Base-by-base conservation (phyloP, 2,329 filamentous ascomycete species). In the Ceratocystis huliohia region DNA sequence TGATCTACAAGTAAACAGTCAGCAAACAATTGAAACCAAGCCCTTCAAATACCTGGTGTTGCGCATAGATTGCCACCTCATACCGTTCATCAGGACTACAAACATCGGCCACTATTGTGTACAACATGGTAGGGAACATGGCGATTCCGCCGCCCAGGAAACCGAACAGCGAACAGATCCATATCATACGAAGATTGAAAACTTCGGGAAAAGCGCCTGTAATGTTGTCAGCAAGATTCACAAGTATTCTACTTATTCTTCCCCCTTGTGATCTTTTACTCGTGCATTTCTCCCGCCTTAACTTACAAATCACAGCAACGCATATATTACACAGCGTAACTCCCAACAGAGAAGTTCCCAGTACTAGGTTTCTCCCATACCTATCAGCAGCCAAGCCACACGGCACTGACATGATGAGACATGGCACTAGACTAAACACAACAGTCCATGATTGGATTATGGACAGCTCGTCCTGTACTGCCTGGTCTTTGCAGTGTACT, bases 381-480 rank as follows among this genome's bases (percentile, higher is more conserved):
- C 62, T 67, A 57, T 71, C 70, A 13, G 70, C 68, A 1, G 67
- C 66, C 5, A 71, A 41, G 15, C 70, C 70, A 64, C 67, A 70
- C 22, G 69, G 70, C 5, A 71, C 66, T 7, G 67, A 68, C 46
- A 67, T 69, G 2, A 70, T 30, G 3, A 70, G 53, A 28, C 67
- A 68, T 2, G 70, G 70, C 20, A 71, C 45, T 33, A 70, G 33
- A 15, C 41, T 65, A 50, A 71, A 69, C 5, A 69, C 69, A 7
- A 68, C 61, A 22, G 70, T 65, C 68, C 70, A 70, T 3, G 70
- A 70, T 20, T 53, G 56, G 4, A 70, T 67, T 4, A 70, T 28
- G 4, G 70, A 70, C 45, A 71, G 65, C 65, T 71, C 70, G 1
- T 69, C 57, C 69, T 71, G 70, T 8, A 71, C 69, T 4, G 33